A percentile compares a stretch with the other conserved stretches of the same genome.
phyloP scores from a whole-genome alignment of 345 rosid species.

The Citrus reticulata region DNA sequence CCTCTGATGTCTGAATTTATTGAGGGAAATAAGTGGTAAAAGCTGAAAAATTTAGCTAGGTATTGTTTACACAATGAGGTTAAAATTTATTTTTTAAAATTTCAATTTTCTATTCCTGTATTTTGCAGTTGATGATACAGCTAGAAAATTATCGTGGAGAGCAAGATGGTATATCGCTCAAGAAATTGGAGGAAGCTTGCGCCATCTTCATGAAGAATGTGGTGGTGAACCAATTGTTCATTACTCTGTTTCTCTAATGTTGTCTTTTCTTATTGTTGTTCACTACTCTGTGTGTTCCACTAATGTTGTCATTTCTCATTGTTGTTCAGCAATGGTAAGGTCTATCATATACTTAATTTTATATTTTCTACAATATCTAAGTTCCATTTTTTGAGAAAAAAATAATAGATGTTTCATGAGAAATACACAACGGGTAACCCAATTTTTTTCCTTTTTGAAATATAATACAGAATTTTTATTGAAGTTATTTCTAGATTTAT shows the following conservation, averaged over 20 bases:
- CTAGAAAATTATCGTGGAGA: slow-evolving; percentile 37
- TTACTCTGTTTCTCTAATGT: background rate
- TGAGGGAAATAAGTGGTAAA: too few relatives aligned
- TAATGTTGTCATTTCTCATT: slow-evolving; percentile 20
- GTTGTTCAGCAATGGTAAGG: slow-evolving; percentile 36
- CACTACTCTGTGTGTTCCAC: slow-evolving; percentile 31
- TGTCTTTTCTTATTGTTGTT: too few relatives aligned
- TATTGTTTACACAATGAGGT: too few relatives aligned
- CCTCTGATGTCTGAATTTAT: too few relatives aligned
- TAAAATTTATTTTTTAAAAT: too few relatives aligned
- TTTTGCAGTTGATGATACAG: slow-evolving; percentile 26
- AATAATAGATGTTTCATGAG: background rate
- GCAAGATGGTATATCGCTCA: slow-evolving; percentile 47
- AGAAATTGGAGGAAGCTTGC: slow-evolving; percentile 41
- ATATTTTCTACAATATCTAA: background rate
- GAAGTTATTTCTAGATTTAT: too few relatives aligned
- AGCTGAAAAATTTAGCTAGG: too few relatives aligned
- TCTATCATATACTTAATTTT: too few relatives aligned
- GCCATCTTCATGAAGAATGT: slow-evolving; percentile 52
- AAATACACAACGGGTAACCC: too few relatives aligned
- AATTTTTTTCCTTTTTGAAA: too few relatives aligned
- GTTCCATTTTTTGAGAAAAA: too few relatives aligned
- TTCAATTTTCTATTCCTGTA: background rate
- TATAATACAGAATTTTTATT: too few relatives aligned
- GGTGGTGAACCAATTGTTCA: slow-evolving; percentile 42